These are phyloP conservation scores for Hemileccinum impolitum DNA, from an alignment of 768 basidiomycete species.

Conservation along the genomic window DNA sequence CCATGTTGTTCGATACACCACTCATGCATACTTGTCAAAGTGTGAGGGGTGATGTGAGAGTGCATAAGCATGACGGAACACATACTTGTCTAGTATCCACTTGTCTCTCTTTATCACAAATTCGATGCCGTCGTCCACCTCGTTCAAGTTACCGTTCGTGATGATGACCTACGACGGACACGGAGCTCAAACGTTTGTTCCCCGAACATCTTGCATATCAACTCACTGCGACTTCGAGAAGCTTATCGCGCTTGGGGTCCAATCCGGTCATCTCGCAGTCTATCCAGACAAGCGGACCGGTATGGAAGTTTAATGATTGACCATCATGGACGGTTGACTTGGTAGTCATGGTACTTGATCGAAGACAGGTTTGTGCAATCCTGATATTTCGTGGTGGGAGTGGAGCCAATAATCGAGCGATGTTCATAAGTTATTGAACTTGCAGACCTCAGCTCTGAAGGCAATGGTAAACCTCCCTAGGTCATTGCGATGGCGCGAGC, in stretches of 20 bases:
- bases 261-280: slow-evolving; percentile 90
- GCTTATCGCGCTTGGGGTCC: slow-evolving; percentile 58
- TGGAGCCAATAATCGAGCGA: background rate
- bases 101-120: slow-evolving; percentile 76
- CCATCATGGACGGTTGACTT: background rate
- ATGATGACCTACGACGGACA: slow-evolving; percentile 62
- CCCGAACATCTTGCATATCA: background rate
- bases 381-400: background rate
- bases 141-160: slow-evolving; percentile 77
- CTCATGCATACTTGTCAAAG: slow-evolving; percentile 63
- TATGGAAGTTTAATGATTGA: slow-evolving; percentile 4
- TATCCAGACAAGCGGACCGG: slow-evolving; percentile 50
- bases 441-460: background rate
- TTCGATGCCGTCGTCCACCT: slow-evolving; percentile 77
- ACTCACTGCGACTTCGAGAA: slow-evolving; percentile 72
- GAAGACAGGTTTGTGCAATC: background rate
- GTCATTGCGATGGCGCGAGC: no score
- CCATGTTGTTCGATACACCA: slow-evolving; percentile 89
- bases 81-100: slow-evolving; percentile 62
- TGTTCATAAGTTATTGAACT: background rate
- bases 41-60: background rate
- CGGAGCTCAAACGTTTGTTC: background rate
- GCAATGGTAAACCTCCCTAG: no score
- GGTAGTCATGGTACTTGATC: slow-evolving; percentile 3
- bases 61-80: background rate